Conservation (phyloP, 129 eudicot species). For the Scalesia atractyloides region DNA sequence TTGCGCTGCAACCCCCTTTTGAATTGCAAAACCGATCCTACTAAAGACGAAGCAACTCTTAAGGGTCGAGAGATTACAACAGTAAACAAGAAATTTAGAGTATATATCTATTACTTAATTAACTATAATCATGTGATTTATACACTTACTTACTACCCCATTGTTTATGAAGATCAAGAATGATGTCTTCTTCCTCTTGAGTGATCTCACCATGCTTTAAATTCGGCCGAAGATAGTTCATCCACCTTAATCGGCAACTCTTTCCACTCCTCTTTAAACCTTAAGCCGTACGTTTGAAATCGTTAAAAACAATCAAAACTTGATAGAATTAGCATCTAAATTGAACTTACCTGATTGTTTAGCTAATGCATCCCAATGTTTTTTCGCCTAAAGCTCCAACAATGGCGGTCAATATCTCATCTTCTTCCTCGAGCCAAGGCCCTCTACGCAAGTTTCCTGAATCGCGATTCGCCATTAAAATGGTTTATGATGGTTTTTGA, state of each 20-base stretch:
- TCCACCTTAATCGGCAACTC: slow-evolving; percentile 79
- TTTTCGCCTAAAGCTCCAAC: slow-evolving; percentile 62
- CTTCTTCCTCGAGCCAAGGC: slow-evolving; percentile 83
- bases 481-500: slow-evolving; percentile 12
- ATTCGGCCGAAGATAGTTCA: slow-evolving; percentile 76
- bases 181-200: slow-evolving; percentile 57
- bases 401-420: slow-evolving; percentile 42
- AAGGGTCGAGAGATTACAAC: no score
- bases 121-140: neutral
- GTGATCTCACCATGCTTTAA: slow-evolving; percentile 67
- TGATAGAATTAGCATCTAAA: neutral
- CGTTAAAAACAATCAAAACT: neutral
- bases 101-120: neutral
- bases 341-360: slow-evolving; percentile 56
- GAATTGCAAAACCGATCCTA: no score
- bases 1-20: no score
- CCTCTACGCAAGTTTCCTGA: slow-evolving; percentile 62
- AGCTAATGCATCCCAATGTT: slow-evolving; percentile 85
- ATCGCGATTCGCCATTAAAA: slow-evolving; percentile 25
- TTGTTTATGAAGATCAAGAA: slow-evolving; percentile 59
- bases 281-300: slow-evolving; percentile 23
- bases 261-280: slow-evolving; percentile 82
- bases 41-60: no score
- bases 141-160: slow-evolving; percentile 72
- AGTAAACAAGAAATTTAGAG: neutral